Percentiles rank a stretch among this genome's conserved stretches.
Conservation (phyloP, 176 grass and related monocot genomes). For the Oryza brachyantha region DNA sequence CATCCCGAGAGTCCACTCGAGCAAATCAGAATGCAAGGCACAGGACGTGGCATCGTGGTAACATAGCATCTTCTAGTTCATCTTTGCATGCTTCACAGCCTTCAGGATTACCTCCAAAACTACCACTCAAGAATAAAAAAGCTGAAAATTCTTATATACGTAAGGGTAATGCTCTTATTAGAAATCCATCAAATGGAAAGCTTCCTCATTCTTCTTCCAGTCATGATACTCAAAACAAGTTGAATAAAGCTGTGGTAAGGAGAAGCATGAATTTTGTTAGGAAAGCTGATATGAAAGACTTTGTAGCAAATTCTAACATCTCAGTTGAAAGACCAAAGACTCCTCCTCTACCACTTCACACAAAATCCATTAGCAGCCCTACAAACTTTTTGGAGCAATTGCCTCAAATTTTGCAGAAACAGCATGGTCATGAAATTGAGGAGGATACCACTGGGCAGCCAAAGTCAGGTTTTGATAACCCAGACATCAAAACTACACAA, state of each 20-base stretch:
- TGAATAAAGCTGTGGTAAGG: slow-evolving; percentile 39
- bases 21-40: slow-evolving; percentile 54
- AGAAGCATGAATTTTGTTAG: slow-evolving; percentile 60
- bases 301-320: slow-evolving; percentile 28
- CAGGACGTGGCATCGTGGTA: slow-evolving; percentile 87
- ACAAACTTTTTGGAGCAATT: slow-evolving; percentile 24
- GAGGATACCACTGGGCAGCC: slow-evolving; percentile 23
- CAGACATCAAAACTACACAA: slow-evolving; percentile 9
- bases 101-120: slow-evolving; percentile 52
- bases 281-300: slow-evolving; percentile 44
- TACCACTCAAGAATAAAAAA: slow-evolving; percentile 46
- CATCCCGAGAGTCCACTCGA: slow-evolving; percentile 38
- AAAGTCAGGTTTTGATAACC: slow-evolving; percentile 31
- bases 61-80: slow-evolving; percentile 39
- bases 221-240: slow-evolving; percentile 40
- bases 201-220: slow-evolving; percentile 34
- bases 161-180: slow-evolving; percentile 93
- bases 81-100: slow-evolving; percentile 41
- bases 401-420: slow-evolving; percentile 45
- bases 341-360: slow-evolving; percentile 61
- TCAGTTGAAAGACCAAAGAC: slow-evolving; percentile 82
- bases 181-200: slow-evolving; percentile 61
- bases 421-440: slow-evolving; percentile 31
- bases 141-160: slow-evolving; percentile 79
- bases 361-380: slow-evolving; percentile 37